Evolutionary conservation across 2,329 filamentous ascomycete genomes (phyloP), one percentile per base, ranked within the genome.

Genomic region (Gyromitra esculenta): DNA sequence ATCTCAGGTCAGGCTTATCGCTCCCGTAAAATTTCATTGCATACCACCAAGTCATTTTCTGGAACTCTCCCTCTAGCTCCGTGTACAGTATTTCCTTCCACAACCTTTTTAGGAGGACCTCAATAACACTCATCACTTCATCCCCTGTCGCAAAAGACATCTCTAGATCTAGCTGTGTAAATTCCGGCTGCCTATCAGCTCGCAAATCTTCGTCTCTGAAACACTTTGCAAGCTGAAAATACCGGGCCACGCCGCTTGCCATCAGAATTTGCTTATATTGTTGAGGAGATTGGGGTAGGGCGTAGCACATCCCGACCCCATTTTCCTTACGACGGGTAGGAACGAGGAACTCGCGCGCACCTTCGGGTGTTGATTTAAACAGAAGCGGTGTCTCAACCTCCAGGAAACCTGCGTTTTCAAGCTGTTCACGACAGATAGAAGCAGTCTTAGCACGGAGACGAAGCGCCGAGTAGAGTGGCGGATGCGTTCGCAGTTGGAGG

Each of bases 181-280:
- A 99, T 82, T 99, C 96, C 0, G 96, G 96, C 82, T 99, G 96
- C 52, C 96, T 88, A 83, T 99, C 96, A 0, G 95, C 92, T 21
- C 96, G 88, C 45, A 96, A 86, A 83, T 98, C 96, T 82, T 99
- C 96, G 81, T 99, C 96, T 13, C 96, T 90, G 84, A 97, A 99
- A 82, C 96, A 99, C 79, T 90, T 91, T 1, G 96, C 96, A 84
- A 97, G 93, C 81, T 99, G 96, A 83, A 91, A 96, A 83, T 99
- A 99, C 52, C 88, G 89, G 0, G 87, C 85, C 9, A 97, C 88
- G 0, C 95, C 95, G 77, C 92, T 92, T 0, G 94, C 92, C 94
- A 99, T 98, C 54, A 99, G 87, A 1, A 97, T 92, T 85, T 99
- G 96, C 85, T 99, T 99, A 83, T 98, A 99, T 83, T 99, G 96